Conservation (phyloP, 208 protist genomes). For the Trypanosoma cruzi region DNA sequence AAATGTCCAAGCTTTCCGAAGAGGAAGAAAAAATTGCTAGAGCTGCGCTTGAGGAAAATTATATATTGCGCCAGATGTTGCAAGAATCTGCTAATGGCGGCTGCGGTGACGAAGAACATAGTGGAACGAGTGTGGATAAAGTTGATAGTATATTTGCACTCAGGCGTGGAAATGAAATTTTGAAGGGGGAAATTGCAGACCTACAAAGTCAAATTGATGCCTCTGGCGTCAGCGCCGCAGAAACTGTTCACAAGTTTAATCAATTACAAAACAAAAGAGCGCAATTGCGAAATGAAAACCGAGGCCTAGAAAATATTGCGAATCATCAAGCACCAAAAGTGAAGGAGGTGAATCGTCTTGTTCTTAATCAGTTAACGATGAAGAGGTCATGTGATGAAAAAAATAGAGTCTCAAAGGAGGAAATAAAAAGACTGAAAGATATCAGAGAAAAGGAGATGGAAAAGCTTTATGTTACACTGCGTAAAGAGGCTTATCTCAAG, state of each 20-base stretch:
- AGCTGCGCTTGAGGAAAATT: constrained; percentile 30
- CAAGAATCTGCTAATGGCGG: constrained; percentile 8
- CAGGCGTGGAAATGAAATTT: constrained; percentile 45
- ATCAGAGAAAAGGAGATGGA: constrained; percentile 50
- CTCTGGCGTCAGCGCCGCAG: constrained; percentile 61
- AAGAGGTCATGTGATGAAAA: constrained; percentile 67
- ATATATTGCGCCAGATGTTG: constrained; percentile 19
- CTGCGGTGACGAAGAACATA: constrained; percentile 4
- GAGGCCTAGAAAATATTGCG: constrained; percentile 76
- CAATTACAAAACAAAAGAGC: constrained; percentile 58
- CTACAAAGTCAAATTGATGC: constrained; percentile 58
- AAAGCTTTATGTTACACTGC: constrained; percentile 33
- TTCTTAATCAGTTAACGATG: constrained; percentile 53
- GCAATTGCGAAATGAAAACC: constrained; percentile 76
- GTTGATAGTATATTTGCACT: constrained; percentile 34
- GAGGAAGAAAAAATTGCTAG: constrained; percentile 29
- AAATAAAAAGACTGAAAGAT: constrained; percentile 75
- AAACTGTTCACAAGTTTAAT: constrained; percentile 74
- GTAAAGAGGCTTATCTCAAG: constrained; percentile 49
- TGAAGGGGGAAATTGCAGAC: constrained; percentile 56
- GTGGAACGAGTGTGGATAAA: not conserved
- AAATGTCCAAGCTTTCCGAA: constrained; percentile 22
- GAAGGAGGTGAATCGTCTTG: constrained; percentile 46
- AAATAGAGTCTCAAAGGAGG: constrained; percentile 52
- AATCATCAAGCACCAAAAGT: constrained; percentile 78